Percentiles rank a stretch among this genome's conserved stretches.
Conservation (phyloP, 192 early-diverging fungal genomes). For the Backusella morwellensis region DNA sequence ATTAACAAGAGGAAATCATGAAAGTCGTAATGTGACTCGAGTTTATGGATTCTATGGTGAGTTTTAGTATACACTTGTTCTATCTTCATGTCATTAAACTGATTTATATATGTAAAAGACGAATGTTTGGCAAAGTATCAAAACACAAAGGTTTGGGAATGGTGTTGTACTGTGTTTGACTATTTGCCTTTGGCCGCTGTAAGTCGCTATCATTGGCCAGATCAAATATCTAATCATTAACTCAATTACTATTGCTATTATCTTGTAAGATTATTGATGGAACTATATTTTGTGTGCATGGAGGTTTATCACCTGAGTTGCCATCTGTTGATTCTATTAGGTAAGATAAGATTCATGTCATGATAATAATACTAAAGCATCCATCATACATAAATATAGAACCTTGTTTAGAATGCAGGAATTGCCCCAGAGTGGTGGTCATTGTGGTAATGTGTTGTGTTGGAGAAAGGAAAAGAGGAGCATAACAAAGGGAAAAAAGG, state of each 20-base stretch:
- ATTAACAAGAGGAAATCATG: slow-evolving; percentile 92
- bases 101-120: slow-evolving; percentile 44
- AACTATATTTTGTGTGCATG: slow-evolving; percentile 86
- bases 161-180: slow-evolving; percentile 92
- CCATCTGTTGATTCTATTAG: slow-evolving; percentile 87
- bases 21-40: slow-evolving; percentile 93
- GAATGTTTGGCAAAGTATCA: slow-evolving; percentile 92
- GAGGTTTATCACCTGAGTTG: slow-evolving; percentile 89
- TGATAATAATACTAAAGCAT: not conserved
- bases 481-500: not conserved
- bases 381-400: slow-evolving; percentile 12
- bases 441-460: slow-evolving; percentile 52
- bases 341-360: not conserved
- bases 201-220: slow-evolving; percentile 23
- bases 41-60: slow-evolving; percentile 93
- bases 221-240: no score
- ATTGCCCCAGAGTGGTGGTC: slow-evolving; percentile 86
- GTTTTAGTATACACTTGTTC: not conserved
- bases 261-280: slow-evolving; percentile 79
- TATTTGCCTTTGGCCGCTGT: slow-evolving; percentile 90
- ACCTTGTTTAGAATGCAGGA: slow-evolving; percentile 90
- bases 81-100: not conserved
- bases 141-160: slow-evolving; percentile 92
- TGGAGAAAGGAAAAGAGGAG: not conserved
- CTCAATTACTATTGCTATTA: not conserved